phyloP scores from a whole-genome alignment of 345 rosid species.

The Kandelia obovata region DNA sequence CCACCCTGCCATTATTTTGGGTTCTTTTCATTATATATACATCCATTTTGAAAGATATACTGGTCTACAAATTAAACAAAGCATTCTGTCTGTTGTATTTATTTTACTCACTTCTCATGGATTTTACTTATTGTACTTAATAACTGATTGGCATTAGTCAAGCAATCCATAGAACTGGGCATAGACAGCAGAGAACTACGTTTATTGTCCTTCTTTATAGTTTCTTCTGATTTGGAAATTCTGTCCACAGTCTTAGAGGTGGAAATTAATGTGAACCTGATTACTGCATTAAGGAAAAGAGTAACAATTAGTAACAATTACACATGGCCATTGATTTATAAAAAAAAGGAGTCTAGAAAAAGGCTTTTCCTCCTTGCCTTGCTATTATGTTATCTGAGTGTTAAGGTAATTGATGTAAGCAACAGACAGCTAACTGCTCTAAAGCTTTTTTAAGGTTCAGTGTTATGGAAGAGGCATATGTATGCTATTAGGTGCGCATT shows the following conservation, averaged over 20 bases:
- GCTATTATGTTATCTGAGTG: slow-evolving; percentile 1
- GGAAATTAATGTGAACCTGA: slow-evolving; percentile 2
- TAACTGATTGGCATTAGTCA: background rate
- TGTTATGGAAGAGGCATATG: too few relatives aligned
- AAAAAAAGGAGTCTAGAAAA: background rate
- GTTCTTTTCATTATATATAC: background rate
- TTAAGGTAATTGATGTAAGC: background rate
- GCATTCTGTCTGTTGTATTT: background rate
- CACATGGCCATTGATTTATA: background rate
- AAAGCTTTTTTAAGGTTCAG: too few relatives aligned
- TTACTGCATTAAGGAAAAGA: background rate
- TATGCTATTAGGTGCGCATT: too few relatives aligned
- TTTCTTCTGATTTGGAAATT: too few relatives aligned
- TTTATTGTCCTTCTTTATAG: background rate
- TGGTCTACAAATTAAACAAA: background rate
- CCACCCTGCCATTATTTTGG: background rate
- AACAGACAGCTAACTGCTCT: too few relatives aligned
- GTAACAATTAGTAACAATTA: background rate
- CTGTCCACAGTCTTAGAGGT: too few relatives aligned
- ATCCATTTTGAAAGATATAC: background rate
- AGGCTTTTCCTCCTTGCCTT: background rate
- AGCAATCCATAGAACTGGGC: background rate
- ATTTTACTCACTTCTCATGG: background rate
- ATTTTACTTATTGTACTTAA: background rate
- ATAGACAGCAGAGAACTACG: background rate